phyloP scores from a whole-genome alignment of 176 grass and related monocot genomes.

The Eragrostis nindensis region DNA sequence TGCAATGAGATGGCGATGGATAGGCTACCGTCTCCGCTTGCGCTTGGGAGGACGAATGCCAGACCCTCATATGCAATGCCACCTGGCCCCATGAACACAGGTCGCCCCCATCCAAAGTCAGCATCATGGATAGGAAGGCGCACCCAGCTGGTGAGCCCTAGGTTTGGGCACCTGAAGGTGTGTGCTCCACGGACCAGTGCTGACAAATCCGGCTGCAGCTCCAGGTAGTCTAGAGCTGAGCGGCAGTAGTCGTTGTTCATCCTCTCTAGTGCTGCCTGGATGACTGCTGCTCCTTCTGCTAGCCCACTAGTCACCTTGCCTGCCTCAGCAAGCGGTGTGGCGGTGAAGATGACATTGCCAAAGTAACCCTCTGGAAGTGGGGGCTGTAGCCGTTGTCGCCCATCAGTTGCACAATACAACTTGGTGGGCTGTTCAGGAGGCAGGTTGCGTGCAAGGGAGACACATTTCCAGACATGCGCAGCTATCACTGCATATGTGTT shows the following conservation, averaged over 20 bases:
- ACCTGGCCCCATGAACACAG: conserved; percentile 91
- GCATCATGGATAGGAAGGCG: conserved; percentile 84
- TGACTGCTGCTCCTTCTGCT: conserved; percentile 49
- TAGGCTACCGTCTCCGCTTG: conserved; percentile 62
- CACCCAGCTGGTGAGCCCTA: conserved; percentile 89
- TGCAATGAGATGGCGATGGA: conserved; percentile 83
- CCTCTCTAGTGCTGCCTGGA: conserved; percentile 68
- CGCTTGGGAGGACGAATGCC: conserved; percentile 77
- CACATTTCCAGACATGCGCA: conserved; percentile 83
- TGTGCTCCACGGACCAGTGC: conserved; percentile 75
- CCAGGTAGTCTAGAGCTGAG: conserved; percentile 84
- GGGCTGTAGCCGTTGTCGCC: conserved; percentile 67
- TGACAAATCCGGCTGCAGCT: conserved; percentile 72
- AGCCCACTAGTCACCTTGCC: conserved; percentile 55
- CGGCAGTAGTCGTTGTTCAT: conserved; percentile 71
- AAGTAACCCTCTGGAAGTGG: conserved; percentile 83
- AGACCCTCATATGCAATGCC: conserved; percentile 82
- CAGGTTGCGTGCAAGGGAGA: conserved; percentile 68
- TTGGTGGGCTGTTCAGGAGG: conserved; percentile 74
- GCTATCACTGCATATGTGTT: conserved; percentile 71
- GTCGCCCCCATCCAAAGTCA: conserved; percentile 81
- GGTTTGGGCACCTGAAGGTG: conserved; percentile 85
- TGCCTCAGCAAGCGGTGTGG: conserved; percentile 67
- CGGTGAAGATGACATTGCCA: conserved; percentile 92
- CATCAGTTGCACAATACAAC: conserved; percentile 75